These are phyloP conservation scores for Pinus taeda DNA, from an alignment of 75 land plant species.

Conservation along the genomic window DNA sequence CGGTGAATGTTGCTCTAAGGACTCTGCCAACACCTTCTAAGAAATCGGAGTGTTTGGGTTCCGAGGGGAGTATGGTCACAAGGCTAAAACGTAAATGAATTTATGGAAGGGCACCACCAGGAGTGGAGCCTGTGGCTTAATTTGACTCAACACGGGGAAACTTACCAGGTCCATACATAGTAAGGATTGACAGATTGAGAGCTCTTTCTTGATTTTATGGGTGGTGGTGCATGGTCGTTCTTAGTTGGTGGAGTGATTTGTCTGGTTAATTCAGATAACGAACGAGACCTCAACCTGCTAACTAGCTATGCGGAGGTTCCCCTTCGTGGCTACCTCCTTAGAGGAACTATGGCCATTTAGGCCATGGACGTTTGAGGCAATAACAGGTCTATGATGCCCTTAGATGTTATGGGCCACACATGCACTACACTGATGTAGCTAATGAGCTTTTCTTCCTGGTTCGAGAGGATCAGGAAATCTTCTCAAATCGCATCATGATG, in stretches of 20 bases:
- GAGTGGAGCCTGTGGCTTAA: slow-evolving; percentile 28
- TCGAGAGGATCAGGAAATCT: too few relatives aligned
- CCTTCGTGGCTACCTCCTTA: slow-evolving; percentile 57
- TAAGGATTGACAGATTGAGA: slow-evolving; percentile 29
- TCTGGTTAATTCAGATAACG: slow-evolving; percentile 68
- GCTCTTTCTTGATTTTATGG: slow-evolving; percentile 33
- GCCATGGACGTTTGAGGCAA: slow-evolving; percentile 83
- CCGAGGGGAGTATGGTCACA: slow-evolving; percentile 29
- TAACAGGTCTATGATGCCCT: slow-evolving; percentile 83
- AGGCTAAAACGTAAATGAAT: slow-evolving; percentile 38
- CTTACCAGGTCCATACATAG: slow-evolving; percentile 25
- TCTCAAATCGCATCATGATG: too few relatives aligned
- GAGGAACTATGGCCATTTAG: slow-evolving; percentile 73
- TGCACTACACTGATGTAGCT: too few relatives aligned
- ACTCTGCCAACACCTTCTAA: too few relatives aligned
- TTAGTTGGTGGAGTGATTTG: slow-evolving; percentile 56
- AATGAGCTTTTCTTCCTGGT: too few relatives aligned
- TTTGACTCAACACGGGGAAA: slow-evolving; percentile 31
- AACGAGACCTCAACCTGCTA: slow-evolving; percentile 68
- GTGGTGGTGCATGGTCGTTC: slow-evolving; percentile 28
- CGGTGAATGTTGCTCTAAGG: too few relatives aligned
- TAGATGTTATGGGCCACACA: too few relatives aligned
- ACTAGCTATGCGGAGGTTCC: slow-evolving; percentile 37
- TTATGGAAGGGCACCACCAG: slow-evolving; percentile 32
- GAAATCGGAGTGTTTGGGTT: too few relatives aligned